Percentiles rank a stretch among this genome's conserved stretches.
phyloP scores from a whole-genome alignment of 345 rosid species.

The Eucalyptus erythrocorys region DNA sequence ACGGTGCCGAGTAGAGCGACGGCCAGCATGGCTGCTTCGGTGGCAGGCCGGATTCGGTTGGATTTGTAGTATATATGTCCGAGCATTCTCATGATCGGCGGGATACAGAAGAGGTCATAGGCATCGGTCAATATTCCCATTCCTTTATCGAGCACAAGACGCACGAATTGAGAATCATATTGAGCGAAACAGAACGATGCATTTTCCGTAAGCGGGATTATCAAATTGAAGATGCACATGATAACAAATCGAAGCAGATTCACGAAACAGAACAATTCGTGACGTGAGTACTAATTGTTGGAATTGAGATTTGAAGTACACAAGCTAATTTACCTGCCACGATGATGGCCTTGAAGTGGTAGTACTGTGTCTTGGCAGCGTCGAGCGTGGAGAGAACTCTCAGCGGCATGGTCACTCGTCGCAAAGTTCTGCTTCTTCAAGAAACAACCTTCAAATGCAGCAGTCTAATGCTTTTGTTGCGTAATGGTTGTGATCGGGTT shows the following conservation, averaged over 20 bases:
- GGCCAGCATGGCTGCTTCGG: constrained; percentile 11
- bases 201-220: not conserved
- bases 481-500: not conserved
- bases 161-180: not conserved
- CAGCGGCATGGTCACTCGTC: not conserved
- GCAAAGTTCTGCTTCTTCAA: not conserved
- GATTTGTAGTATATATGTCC: constrained; percentile 14
- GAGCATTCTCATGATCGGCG: constrained; percentile 22
- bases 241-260: not conserved
- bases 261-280: not conserved
- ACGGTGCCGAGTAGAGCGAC: constrained; percentile 38
- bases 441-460: not conserved
- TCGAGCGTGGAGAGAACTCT: not conserved
- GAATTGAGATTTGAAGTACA: not conserved
- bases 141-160: not conserved
- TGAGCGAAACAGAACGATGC: not conserved
- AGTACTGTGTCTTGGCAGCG: not conserved
- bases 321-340: not conserved
- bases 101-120: constrained; percentile 45
- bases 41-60: not conserved
- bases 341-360: not conserved
- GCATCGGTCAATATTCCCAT: constrained; percentile 53
- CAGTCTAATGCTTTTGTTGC: not conserved
- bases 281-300: not conserved
- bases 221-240: not conserved